Base-by-base conservation (phyloP, 2,329 filamentous ascomycete species). In the Aspergillus cejpii region DNA sequence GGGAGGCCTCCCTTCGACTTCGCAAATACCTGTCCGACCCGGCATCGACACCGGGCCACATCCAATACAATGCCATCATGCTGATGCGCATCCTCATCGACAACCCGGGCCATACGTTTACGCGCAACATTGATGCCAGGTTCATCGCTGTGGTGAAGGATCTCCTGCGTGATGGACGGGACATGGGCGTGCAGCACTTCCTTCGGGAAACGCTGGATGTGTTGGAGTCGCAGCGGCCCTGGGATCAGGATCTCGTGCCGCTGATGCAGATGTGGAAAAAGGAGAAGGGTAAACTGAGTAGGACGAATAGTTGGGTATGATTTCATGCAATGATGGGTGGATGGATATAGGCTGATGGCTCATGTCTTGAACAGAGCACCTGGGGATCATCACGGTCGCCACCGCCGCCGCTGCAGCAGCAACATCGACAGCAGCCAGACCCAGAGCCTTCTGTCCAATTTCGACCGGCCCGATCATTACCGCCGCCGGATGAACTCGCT, bases 1-100 rank as follows among this genome's bases (percentile, higher is more conserved):
- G 83, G 52, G 85, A 90, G 58, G 87, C 87, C 56, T 88, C 89
- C 39, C 74, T 79, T 53, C 75, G 85, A 53, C 87, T 97, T 61
- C 85, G 87, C 63, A 90, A 87, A 65, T 91, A 84, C 64, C 74
- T 98, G 48, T 77, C 80, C 56, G 84, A 82, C 54, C 85, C 90
- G 37, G 81, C 87, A 67, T 74, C 69, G 53, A 63, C 63, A 26
- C 69, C 74, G 36, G 80, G 87, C 7, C 81, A 85, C 57, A 81
- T 83, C 55, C 91, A 97, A 67, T 97, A 96, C 76, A 96, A 97
- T 70, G 85, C 88, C 51, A 82, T 97, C 60, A 97, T 97, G 92
- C 78, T 98, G 44, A 76, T 94, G 55, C 84, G 91, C 50, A 98
- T 98, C 60, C 74, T 98, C 53, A 77, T 83, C 56, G 90, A 97